phyloP scores from a whole-genome alignment of 2,329 filamentous ascomycete species.

The Chrysoporthe cubensis region DNA sequence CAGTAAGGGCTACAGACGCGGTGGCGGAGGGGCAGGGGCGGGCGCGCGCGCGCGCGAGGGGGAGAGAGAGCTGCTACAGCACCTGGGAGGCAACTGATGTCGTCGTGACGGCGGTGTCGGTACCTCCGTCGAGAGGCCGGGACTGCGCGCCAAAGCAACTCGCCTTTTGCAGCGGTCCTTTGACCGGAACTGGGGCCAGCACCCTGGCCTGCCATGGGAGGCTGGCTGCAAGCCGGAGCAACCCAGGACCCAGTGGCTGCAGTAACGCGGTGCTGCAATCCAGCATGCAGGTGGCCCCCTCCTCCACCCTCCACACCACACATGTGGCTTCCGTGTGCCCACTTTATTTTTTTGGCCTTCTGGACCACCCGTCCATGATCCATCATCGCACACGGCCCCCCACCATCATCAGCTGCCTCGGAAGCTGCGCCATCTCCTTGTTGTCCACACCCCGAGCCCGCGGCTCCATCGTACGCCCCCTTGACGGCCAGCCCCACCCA shows the following conservation, averaged over 20 bases:
- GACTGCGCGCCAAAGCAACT: constrained; percentile 14
- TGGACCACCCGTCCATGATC: constrained; percentile 8
- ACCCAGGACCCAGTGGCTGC: constrained; percentile 14
- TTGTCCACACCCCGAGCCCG: constrained; percentile 20
- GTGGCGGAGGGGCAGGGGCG: constrained; percentile 1
- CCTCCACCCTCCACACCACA: constrained; percentile 18
- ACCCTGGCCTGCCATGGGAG: constrained; percentile 3
- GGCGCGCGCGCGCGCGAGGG: neutral
- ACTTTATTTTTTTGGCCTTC: neutral
- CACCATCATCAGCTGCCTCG: constrained; percentile 20
- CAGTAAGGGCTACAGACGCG: neutral
- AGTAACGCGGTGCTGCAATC: constrained; percentile 9
- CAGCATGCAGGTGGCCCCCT: constrained; percentile 23
- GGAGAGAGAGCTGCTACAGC: neutral
- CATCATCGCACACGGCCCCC: neutral
- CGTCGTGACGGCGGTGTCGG: constrained; percentile 9
- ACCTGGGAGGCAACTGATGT: neutral
- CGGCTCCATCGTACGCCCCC: constrained; percentile 1
- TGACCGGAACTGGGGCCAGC: constrained; percentile 19
- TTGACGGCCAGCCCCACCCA: constrained; percentile 14
- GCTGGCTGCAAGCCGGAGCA: constrained; percentile 2
- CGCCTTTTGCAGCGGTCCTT: constrained; percentile 21
- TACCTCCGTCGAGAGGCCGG: constrained; percentile 14
- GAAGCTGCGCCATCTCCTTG: constrained; percentile 26
- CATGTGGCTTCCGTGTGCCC: constrained; percentile 26